Base-by-base conservation (phyloP, 441 rosid genomes). In the Caryocar brasiliense region DNA sequence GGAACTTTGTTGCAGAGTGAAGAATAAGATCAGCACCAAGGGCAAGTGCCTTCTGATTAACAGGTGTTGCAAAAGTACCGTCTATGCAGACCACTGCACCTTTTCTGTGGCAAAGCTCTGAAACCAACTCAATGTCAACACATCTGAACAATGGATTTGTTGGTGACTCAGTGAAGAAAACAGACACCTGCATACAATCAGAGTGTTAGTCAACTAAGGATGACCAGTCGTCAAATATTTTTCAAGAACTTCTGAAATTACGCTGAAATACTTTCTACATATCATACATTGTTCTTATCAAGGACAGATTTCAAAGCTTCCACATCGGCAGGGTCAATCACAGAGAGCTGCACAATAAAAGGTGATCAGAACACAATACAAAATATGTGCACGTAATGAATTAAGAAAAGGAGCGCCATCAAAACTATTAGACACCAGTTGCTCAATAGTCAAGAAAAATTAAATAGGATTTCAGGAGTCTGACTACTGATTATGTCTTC, bases 51-150 rank as follows among this genome's bases (percentile, higher is more conserved):
- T 88, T 92, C 68, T 92, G 99, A 68, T 92, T 92, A 61, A 92
- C 64, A 64, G 97, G 94, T 51, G 99, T 88, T 24, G 99, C 99
- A 69, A 92, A 92, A 59, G 98, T 92, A 56, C 98, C 98, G 67
- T 92, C 98, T 19, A 92, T 76, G 78, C 99, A 92, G 43, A 92
- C 96, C 54, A 88, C 61, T 40, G 95, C 81, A 54, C 95, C 97
- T 53, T 83, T 85, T 29, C 65, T 82, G 68, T 79, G 95, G 70
- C 97, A 92, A 37, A 88, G 83, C 36, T 83, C 68, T 32, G 97
- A 83, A 52, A 88, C 95, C 70, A 80, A 56, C 81, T 83, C 63
- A 67, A 92, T 79, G 70, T 92, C 99, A 23, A 92, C 95, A 51
- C 97, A 88, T 72, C 95, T 82, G 34, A 92, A 79, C 54, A 88